These are phyloP conservation scores for Talaromyces sp. DNA, from an alignment of 2,329 filamentous ascomycete genomes.

Conservation along the genomic window DNA sequence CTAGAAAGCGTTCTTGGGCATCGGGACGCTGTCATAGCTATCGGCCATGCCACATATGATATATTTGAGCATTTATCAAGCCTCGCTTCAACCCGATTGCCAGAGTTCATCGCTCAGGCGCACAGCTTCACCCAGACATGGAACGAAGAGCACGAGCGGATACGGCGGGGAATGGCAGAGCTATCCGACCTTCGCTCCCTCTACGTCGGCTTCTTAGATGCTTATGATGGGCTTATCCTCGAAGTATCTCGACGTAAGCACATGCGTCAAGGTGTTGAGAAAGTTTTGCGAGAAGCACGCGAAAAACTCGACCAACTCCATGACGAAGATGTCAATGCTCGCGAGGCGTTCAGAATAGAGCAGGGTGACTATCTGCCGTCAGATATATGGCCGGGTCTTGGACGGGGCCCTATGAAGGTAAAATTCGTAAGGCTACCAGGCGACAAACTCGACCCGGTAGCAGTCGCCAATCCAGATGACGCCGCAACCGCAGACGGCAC, in stretches of 20 bases:
- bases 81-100: slow-evolving; percentile 58
- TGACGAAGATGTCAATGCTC: slow-evolving; percentile 64
- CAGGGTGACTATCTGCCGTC: slow-evolving; percentile 82
- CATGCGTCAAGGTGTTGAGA: slow-evolving; percentile 68
- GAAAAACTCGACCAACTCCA: slow-evolving; percentile 70
- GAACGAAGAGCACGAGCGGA: slow-evolving; percentile 66
- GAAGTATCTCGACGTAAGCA: slow-evolving; percentile 72
- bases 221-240: slow-evolving; percentile 77
- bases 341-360: slow-evolving; percentile 73
- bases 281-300: slow-evolving; percentile 70
- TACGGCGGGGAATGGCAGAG: slow-evolving; percentile 65
- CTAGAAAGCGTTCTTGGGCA: slow-evolving; percentile 60
- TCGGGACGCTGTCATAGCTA: slow-evolving; percentile 51
- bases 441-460: slow-evolving; percentile 24
- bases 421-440: slow-evolving; percentile 32
- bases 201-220: slow-evolving; percentile 78
- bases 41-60: slow-evolving; percentile 54
- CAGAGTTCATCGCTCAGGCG: slow-evolving; percentile 44
- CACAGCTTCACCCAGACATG: slow-evolving; percentile 53
- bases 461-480: slow-evolving; percentile 9
- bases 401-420: slow-evolving; percentile 48
- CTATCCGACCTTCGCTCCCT: slow-evolving; percentile 73
- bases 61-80: slow-evolving; percentile 64
- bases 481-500: slow-evolving; percentile 1
- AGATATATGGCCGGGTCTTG: slow-evolving; percentile 79